Percentiles rank a stretch among this genome's conserved stretches.
These are phyloP conservation scores for Rhynchospora breviuscula DNA, from an alignment of 176 grass and related monocot genomes.

Conservation along the genomic window DNA sequence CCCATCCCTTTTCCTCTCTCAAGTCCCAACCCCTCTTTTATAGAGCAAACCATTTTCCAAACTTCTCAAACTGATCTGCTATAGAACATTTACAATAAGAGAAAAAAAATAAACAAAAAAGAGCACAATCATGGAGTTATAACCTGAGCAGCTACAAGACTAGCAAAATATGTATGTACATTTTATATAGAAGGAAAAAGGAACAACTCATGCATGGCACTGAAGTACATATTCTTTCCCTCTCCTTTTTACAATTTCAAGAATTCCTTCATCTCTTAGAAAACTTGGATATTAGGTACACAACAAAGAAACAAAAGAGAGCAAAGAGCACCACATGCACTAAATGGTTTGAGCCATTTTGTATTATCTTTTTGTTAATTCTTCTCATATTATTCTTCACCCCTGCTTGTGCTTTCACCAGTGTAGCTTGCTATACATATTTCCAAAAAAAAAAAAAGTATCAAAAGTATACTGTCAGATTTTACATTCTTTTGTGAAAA, in stretches of 20 bases:
- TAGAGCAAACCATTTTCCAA: too few relatives aligned
- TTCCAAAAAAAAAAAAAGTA: neutral
- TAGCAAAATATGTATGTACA: neutral
- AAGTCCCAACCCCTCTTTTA: too few relatives aligned
- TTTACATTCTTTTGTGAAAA: neutral
- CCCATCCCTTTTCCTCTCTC: too few relatives aligned
- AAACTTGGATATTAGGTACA: conserved; percentile 69
- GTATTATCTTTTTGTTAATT: conserved; percentile 82
- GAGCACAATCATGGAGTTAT: neutral
- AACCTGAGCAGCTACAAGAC: neutral
- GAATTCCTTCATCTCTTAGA: conserved; percentile 37
- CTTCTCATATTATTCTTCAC: conserved; percentile 92
- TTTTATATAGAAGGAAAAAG: neutral
- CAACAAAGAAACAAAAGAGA: conserved; percentile 66
- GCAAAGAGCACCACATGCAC: conserved; percentile 67
- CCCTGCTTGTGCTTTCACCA: conserved; percentile 56
- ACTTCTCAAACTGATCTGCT: neutral
- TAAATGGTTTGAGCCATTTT: conserved; percentile 80
- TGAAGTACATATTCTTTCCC: neutral
- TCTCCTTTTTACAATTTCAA: neutral
- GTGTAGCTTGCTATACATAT: conserved; percentile 59
- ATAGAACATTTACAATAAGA: neutral
- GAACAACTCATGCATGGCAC: neutral
- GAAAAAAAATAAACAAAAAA: neutral
- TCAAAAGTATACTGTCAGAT: neutral